Evolutionary conservation across 2,329 filamentous ascomycete species (phyloP), one percentile per base, ranked within the genome.

Genomic region (Leptoxyphium fumago): DNA sequence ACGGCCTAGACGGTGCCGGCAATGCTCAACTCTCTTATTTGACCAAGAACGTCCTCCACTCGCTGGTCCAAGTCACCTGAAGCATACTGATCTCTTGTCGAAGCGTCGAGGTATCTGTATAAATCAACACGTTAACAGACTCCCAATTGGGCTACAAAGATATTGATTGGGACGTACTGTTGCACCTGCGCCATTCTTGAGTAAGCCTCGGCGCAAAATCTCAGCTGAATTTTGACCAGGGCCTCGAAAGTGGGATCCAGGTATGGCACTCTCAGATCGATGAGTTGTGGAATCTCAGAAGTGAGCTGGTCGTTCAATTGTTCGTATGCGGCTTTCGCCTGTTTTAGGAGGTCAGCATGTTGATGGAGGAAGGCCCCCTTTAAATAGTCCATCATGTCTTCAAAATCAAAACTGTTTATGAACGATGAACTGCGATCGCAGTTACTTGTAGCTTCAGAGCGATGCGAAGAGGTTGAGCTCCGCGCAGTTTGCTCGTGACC

Each of bases 131-230:
- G 11, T 18, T 17, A 17, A 11, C 21, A 18, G 34, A 4, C 17
- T 17, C 34, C 17, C 34, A 17, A 8, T 6, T 17, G 34, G 6
- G 17, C 4, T 34, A 8, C 13, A n/a, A 38, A 4, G 8, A 9
- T n/a, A 38, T 4, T 38, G 34, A 38, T 38, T n/a, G 13, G 34
- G 11, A 52, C 51, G 63, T 95, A 96, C 68, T 98, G 91, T 69
- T 98, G 91, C 45, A 98, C 93, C 69, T 98, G 93, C 21, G 93
- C 91, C 91, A 98, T 98, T 40, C 91, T 75, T 49, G 81, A 88
- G 66, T 98, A 98, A 1, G 91, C 91, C 68, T 98, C 91, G 7
- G 93, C 91, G 59, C 93, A 98, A 70, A 98, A 98, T 32, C 91
- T 76, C 57, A 98, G 66, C 69, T 98, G 91, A 53, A 98, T 98